Percentiles rank a stretch among this genome's conserved stretches.
These are phyloP conservation scores for Dacryopinax primogenitus DNA, from an alignment of 768 basidiomycete species.

Conservation along the genomic window DNA sequence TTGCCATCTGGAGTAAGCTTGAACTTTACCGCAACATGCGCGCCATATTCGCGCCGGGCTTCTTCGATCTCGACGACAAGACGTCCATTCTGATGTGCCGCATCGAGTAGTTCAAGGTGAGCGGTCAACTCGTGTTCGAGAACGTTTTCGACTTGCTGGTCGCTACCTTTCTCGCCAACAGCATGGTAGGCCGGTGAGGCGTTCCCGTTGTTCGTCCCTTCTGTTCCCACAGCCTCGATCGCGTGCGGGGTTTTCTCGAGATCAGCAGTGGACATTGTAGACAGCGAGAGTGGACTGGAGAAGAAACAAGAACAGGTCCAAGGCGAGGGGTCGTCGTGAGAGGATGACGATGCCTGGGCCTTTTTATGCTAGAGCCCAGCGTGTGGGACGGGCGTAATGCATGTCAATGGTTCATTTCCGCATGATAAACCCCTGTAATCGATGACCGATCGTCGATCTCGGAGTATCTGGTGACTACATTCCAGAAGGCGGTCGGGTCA, in stretches of 20 bases:
- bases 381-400: not conserved
- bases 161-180: not conserved
- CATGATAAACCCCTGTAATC: not conserved
- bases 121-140: not conserved
- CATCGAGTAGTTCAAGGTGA: not conserved
- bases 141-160: not conserved
- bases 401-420: not conserved
- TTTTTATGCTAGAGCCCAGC: not conserved
- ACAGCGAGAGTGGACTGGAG: not conserved
- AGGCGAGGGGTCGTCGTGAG: not conserved
- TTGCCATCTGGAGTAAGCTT: constrained; percentile 47
- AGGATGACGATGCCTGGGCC: too few species aligned
- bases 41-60: constrained; percentile 50
- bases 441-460: not conserved
- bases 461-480: constrained; percentile 4
- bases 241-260: not conserved
- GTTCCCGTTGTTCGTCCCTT: not conserved
- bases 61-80: constrained; percentile 29
- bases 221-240: not conserved
- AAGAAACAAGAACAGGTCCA: not conserved
- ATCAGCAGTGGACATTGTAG: not conserved
- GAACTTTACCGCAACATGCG: constrained; percentile 38
- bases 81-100: constrained; percentile 16
- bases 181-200: not conserved
- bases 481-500: not conserved